These are phyloP conservation scores for Colletotrichum euphorbiae DNA, from an alignment of 2,329 filamentous ascomycete species.

Conservation along the genomic window DNA sequence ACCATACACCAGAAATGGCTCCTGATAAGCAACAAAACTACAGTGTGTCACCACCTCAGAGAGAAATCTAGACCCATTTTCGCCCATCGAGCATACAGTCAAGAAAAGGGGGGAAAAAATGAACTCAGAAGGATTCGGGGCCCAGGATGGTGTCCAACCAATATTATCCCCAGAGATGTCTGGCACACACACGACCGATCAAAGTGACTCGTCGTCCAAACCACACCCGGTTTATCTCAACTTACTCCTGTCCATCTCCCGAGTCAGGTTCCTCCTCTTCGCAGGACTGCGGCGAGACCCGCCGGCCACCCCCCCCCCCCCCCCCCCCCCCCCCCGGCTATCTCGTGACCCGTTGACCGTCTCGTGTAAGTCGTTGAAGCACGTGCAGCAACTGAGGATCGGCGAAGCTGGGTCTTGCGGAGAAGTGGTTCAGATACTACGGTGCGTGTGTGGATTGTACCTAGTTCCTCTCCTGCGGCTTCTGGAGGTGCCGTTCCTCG, in stretches of 20 bases:
- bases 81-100: background rate
- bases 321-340: no score
- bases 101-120: background rate
- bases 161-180: background rate
- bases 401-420: constrained; percentile 5
- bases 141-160: background rate
- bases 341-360: no score
- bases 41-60: background rate
- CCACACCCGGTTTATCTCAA: background rate
- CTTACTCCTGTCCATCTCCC: constrained; percentile 31
- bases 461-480: no score
- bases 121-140: background rate
- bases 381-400: background rate
- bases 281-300: constrained; percentile 13
- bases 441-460: background rate
- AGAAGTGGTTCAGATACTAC: background rate
- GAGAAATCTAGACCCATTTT: no score
- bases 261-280: constrained; percentile 12
- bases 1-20: background rate
- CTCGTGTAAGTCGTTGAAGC: background rate
- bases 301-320: no score
- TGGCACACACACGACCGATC: background rate
- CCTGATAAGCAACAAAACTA: background rate
- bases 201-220: background rate
- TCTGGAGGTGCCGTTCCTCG: no score